Evolutionary conservation across 2,329 filamentous ascomycete genomes (phyloP).

Genomic region (Metarhizium brunneum): DNA sequence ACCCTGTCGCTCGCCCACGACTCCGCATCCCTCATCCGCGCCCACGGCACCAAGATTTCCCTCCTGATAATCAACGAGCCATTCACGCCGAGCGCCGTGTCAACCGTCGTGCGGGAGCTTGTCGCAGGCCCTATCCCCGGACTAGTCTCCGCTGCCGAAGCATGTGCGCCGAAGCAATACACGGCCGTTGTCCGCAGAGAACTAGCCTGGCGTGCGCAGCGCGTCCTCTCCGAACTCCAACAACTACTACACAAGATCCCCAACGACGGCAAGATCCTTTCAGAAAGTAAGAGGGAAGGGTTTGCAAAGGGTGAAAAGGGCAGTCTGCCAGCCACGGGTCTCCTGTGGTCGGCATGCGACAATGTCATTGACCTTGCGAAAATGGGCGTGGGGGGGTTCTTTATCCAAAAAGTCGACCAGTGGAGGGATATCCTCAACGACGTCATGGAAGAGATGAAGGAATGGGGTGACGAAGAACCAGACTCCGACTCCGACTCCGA

Average conservation of each 20-base stretch:
- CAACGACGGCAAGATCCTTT: slow-evolving; percentile 44
- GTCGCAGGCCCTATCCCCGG: slow-evolving; percentile 64
- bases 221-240: slow-evolving; percentile 53
- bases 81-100: slow-evolving; percentile 71
- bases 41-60: slow-evolving; percentile 80
- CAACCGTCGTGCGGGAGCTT: slow-evolving; percentile 62
- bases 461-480: slow-evolving; percentile 70
- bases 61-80: slow-evolving; percentile 80
- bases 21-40: slow-evolving; percentile 62
- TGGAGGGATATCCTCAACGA: slow-evolving; percentile 70
- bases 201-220: slow-evolving; percentile 47
- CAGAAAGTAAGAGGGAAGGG: slow-evolving; percentile 14
- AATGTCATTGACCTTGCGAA: slow-evolving; percentile 53
- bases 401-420: slow-evolving; percentile 63
- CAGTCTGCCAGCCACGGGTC: slow-evolving; percentile 58
- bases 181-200: slow-evolving; percentile 56
- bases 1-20: slow-evolving; percentile 63
- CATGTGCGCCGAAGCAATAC: slow-evolving; percentile 52
- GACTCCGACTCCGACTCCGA: slow-evolving; percentile 49
- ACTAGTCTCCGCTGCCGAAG: slow-evolving; percentile 60
- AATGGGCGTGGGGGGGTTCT: slow-evolving; percentile 59
- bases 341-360: slow-evolving; percentile 81
- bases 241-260: slow-evolving; percentile 53
- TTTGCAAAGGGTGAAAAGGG: slow-evolving; percentile 35
- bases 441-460: slow-evolving; percentile 75